Evolutionary conservation across 2,329 filamentous ascomycete genomes (phyloP).

Genomic region (Bretziella fagacearum): DNA sequence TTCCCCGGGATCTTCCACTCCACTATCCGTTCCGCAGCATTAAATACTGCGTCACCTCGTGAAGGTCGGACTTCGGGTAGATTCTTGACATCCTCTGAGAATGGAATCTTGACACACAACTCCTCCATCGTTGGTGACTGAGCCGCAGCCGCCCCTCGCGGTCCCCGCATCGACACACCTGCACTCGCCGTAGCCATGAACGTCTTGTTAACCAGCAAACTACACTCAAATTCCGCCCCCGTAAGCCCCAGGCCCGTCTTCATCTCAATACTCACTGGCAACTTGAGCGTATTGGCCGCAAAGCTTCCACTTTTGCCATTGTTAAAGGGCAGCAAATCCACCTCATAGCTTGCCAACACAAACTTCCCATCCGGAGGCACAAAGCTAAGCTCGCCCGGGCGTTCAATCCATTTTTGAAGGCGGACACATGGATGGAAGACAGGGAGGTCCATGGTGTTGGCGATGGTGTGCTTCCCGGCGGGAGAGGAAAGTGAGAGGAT

Average conservation of each 20-base stretch:
- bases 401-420: slow-evolving; percentile 74
- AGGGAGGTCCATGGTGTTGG: slow-evolving; percentile 62
- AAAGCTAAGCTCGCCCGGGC: slow-evolving; percentile 84
- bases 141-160: slow-evolving; percentile 36
- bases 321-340: slow-evolving; percentile 65
- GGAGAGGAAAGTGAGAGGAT: slow-evolving; percentile 62
- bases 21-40: slow-evolving; percentile 50
- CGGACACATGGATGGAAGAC: slow-evolving; percentile 95
- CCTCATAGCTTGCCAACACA: slow-evolving; percentile 84
- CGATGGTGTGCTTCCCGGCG: slow-evolving; percentile 61
- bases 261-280: slow-evolving; percentile 70
- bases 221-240: slow-evolving; percentile 78
- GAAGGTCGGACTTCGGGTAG: slow-evolving; percentile 66
- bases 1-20: slow-evolving; percentile 74
- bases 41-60: slow-evolving; percentile 70
- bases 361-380: slow-evolving; percentile 90
- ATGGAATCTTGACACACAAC: slow-evolving; percentile 58
- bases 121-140: slow-evolving; percentile 48
- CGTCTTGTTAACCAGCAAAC: slow-evolving; percentile 52
- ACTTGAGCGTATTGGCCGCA: slow-evolving; percentile 47
- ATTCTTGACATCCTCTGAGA: slow-evolving; percentile 65
- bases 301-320: slow-evolving; percentile 37
- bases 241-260: slow-evolving; percentile 58
- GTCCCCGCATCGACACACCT: slow-evolving; percentile 19
- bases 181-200: slow-evolving; percentile 29